Base-by-base conservation (phyloP, 169 alveolate species). In the Plasmodium reichenowi region DNA sequence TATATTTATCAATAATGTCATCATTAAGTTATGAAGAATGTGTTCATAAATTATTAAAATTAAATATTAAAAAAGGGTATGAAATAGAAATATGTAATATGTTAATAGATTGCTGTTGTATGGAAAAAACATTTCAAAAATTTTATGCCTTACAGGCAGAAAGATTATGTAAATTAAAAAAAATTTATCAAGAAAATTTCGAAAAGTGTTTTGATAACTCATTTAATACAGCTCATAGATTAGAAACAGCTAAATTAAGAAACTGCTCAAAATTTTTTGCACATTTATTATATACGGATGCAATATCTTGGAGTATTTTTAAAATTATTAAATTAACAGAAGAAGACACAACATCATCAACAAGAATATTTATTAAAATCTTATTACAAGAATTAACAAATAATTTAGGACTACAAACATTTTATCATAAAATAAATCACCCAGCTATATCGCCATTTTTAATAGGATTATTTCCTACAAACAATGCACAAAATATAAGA, bases 31-130 rank as follows among this genome's bases (percentile, higher is more conserved):
- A 94, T 90, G 99, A 99, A 93, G 99, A 99, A 92, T 98, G 99
- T 86, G 98, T 97, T 7, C 99, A 98, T 95, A 99, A 98, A 93
- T 93, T 99, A 56, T 91, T 99, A 73, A 99, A 98, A 92, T 95
- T 98, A 89, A 97, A 98, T 93, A 96, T 98, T 3, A 92, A 96
- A 56, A 97, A 93, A 78, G 99, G 99, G 2, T 95, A 95, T 72
- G 99, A 98, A 93, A 91, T 88, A 48, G 99, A 98, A 92, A 96
- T 98, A 54, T 98, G 99, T 60, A 96, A 96, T 59, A 98, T 99
- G 99, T 94, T 99, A 60, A 93, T 98, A 29, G 99, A 99, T 92
- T 98, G 99, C 88, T 98, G 99, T 78, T 97, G 99, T 88, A 98
- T 98, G 98, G 99, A 98, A 94, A 93, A 99, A 91, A 98, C 99